Base-by-base conservation (phyloP, 2,329 filamentous ascomycete species). In the Diaporthe sp. region DNA sequence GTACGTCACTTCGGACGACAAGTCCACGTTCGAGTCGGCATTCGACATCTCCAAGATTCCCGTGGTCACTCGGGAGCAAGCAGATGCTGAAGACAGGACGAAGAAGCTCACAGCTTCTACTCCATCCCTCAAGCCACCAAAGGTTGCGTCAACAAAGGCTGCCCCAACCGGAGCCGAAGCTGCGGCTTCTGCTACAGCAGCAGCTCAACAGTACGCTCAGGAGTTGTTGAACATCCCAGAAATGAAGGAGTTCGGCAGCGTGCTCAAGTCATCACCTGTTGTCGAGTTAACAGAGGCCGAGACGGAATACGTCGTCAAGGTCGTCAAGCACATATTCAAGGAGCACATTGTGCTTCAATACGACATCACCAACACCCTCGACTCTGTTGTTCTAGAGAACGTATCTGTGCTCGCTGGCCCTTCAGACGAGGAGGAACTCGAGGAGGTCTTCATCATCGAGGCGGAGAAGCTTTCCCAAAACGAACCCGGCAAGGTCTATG, bases 311-410 rank as follows among this genome's bases (percentile, higher is more conserved):
- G 95, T 98, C 69, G 97, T 99, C 76, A 92, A 91, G 49, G 93
- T 97, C 31, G 91, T 98, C 85, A 99, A 99, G 88, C 97, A 99
- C 83, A 92, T 99, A 81, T 99, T 98, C 92, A 98, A 98, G 87
- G 95, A 98, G 83, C 95, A 98, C 82, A 89, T 99, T 81, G 96
- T 99, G 46, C 87, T 99, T 73, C 97, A 99, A 82, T 99, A 97
- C 84, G 95, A 98, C 82, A 92, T 99, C 84, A 98, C 98, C 89
- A 99, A 99, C 88, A 99, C 97, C 3, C 89, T 99, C 15, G 93
- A 95, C 17, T 95, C 96, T 77, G 98, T 95, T 22, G 91, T 99
- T 39, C 89, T 98, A 46, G 95, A 98, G 83, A 95, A 98, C 77
- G 95, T 98, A 22, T 95, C 94, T 0, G 92, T 98, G 53, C 90